Evolutionary conservation across 306 rosid species (phyloP).

Genomic region (Citrullus mucosospermus): DNA sequence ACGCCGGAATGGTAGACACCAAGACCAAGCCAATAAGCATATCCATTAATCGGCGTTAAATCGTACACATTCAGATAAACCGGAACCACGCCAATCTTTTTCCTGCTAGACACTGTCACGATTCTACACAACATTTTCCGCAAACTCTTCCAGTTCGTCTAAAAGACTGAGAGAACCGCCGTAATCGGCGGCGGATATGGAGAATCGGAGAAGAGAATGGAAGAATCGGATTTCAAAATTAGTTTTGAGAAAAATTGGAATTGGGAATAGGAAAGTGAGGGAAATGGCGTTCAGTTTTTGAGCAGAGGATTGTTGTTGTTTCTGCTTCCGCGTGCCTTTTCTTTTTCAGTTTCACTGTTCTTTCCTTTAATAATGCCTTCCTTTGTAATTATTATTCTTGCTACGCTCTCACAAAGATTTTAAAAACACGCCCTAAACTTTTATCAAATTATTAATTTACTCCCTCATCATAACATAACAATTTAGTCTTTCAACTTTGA

Average conservation of each 20-base stretch:
- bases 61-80: constrained; percentile 81
- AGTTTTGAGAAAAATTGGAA: not conserved
- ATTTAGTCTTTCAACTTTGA: no score
- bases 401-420: no score
- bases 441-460: no score
- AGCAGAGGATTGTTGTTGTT: not conserved
- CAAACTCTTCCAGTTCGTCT: not conserved
- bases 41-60: constrained; percentile 79
- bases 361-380: not conserved
- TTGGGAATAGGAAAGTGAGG: not conserved
- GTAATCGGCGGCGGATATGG: not conserved
- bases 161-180: not conserved
- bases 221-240: not conserved
- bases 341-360: not conserved
- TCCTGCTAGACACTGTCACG: constrained; percentile 41
- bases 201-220: not conserved
- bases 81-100: constrained; percentile 55
- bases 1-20: constrained; percentile 39
- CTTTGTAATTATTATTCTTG: not conserved
- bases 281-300: not conserved
- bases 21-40: constrained; percentile 91
- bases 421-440: no score
- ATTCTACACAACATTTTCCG: constrained; percentile 46
- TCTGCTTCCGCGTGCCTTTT: not conserved
- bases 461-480: no score